Evolutionary conservation across 1,284 basidiomycete species (phyloP).

Genomic region (Rhodotorula glutinis): DNA sequence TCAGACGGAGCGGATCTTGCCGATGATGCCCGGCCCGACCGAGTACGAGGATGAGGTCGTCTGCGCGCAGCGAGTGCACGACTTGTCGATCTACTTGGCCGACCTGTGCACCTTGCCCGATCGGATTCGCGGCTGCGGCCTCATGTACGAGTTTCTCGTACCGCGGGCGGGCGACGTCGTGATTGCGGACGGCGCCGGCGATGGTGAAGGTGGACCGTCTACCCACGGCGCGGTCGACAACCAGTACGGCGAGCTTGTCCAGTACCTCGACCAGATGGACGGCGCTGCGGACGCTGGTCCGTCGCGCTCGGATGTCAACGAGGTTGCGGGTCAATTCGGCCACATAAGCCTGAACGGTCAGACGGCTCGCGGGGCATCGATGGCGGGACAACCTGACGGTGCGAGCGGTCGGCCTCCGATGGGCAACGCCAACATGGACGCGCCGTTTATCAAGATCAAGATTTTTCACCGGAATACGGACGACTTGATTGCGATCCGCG

Average conservation of each 20-base stretch:
- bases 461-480: conserved; percentile 88
- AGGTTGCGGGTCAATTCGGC: conserved; percentile 22
- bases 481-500: conserved; percentile 94
- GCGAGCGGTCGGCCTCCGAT: conserved; percentile 12
- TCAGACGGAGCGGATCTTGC: conserved; percentile 65
- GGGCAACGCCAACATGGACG: conserved; percentile 51
- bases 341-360: conserved; percentile 28
- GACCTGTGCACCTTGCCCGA: conserved; percentile 68
- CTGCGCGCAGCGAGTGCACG: conserved; percentile 73
- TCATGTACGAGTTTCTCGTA: conserved; percentile 80
- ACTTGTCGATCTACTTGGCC: conserved; percentile 83
- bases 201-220: background rate
- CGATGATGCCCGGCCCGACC: conserved; percentile 93
- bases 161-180: conserved; percentile 83
- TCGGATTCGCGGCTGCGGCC: conserved; percentile 74
- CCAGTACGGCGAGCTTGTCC: conserved; percentile 43
- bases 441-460: conserved; percentile 94
- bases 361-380: background rate
- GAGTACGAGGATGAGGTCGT: conserved; percentile 78
- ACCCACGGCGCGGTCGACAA: conserved; percentile 32
- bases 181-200: conserved; percentile 47
- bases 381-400: background rate
- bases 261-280: conserved; percentile 44
- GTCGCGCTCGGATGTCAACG: conserved; percentile 5
- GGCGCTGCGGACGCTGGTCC: background rate